Evolutionary conservation across 1,284 basidiomycete species (phyloP).

Genomic region (Ceratobasidium sp.): DNA sequence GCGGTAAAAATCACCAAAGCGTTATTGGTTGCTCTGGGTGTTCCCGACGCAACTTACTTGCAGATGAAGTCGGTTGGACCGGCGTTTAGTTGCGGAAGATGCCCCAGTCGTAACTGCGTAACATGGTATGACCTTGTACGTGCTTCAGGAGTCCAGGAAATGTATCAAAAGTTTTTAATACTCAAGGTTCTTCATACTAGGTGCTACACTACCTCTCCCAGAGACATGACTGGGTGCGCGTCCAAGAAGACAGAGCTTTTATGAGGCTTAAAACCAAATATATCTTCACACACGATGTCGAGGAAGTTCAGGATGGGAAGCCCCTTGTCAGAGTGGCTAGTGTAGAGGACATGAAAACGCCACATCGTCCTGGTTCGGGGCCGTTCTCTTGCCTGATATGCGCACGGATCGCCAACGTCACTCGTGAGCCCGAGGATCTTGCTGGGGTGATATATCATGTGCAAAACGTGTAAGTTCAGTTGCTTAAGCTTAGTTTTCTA

Average conservation of each 20-base stretch:
- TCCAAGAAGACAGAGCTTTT: not conserved
- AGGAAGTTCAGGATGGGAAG: not conserved
- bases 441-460: not conserved
- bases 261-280: too few relatives aligned
- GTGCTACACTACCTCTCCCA: not conserved
- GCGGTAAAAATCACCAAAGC: conserved; percentile 7
- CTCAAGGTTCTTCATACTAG: not conserved
- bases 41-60: conserved; percentile 9
- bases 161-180: too few relatives aligned
- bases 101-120: not conserved
- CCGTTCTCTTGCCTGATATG: not conserved
- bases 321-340: not conserved
- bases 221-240: not conserved
- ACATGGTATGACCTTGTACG: conserved; percentile 21
- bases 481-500: not conserved
- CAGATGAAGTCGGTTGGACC: conserved; percentile 19
- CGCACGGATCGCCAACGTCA: not conserved
- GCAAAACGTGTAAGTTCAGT: not conserved
- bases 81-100: conserved; percentile 30
- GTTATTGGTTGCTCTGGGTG: not conserved
- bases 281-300: not conserved
- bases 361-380: not conserved
- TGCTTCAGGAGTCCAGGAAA: not conserved
- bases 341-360: not conserved
- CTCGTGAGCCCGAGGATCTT: not conserved